Base-by-base conservation (phyloP, 805 yeast genomes). In the Tetrapisispora fleetii region DNA sequence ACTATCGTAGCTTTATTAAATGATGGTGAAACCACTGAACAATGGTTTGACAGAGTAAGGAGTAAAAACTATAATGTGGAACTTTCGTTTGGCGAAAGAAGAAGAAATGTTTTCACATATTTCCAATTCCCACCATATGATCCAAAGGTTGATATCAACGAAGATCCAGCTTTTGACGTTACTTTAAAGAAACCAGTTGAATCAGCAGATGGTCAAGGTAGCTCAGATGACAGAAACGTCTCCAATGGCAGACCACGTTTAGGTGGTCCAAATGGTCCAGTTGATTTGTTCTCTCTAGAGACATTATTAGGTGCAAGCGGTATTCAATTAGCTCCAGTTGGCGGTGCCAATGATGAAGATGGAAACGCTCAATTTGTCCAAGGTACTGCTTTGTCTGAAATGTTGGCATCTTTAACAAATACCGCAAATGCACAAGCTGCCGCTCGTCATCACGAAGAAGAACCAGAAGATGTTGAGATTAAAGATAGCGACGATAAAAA, bases 1-100 rank as follows among this genome's bases (percentile, higher is more conserved):
- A 78, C 85, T 52, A 79, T 91, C 55, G 95, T 91, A 50, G 98
- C 96, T 2, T 69, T 91, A 50, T 73, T 93, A 47, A 60, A 58
- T 37, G 67, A 73, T 44, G 63, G 67, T 24, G 78, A 76, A 53
- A 72, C 79, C 24, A 65, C 78, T 47, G 79, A 77, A 33, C 71
- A 78, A 53, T 82, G 88, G 88, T 78, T 77, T 56, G 73, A 75
- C 39, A 75, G 78, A 60, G 73, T 81, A 57, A 73, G 72, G 53
- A 61, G 63, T 37, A 77, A 75, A 59, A 14, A 42, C 13, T 16
- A 36, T 21, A 18, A 18, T 24, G 27, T 33, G 36, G 48, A 50
- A 48, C 74, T 74, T 27, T 62, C 65, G 21, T 53, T 73, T 74
- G 59, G 74, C 76, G 49, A 72, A 72, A 49, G 78, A 74, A 48